Base-by-base conservation (phyloP, 1,284 basidiomycete genomes). In the Leccinum griseonigrum region DNA sequence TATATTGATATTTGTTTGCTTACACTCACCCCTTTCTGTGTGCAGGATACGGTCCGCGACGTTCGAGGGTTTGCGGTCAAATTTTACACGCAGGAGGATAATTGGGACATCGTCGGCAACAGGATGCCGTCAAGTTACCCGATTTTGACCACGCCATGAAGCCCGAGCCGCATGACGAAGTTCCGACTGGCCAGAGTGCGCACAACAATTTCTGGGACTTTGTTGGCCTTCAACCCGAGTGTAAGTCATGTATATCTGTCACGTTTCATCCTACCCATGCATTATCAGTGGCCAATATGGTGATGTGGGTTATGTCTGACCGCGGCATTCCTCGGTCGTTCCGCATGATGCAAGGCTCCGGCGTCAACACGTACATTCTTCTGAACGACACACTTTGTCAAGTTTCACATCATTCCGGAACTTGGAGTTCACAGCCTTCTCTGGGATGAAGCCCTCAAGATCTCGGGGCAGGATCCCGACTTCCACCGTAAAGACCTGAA, bases 181-280 rank as follows among this genome's bases (percentile, higher is more conserved):
- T 90, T 1, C 83, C 83, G 4, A 80, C 82, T 58, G 86, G 83
- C 3, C 87, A 88, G 68, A 76, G 69, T 32, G 87, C 87, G n/a
- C 90, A 91, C 66, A 91, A 94, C 73, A 94, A 92, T 70, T 90
- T 92, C 64, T 94, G 91, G 91, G 92, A 93, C 70, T 92, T 88
- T 67, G 83, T 83, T 22, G 83, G 85, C 51, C 76, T 86, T n/a
- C 83, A 85, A 64, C 81, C 85, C 1, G 85, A 88, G 67, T 80
- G 85, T 81, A 71, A 60, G 82, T 69, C 52, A 28, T 53, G 43
- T 16, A 26, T 56, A 54, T 59, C 31, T 13, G 13, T 43, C 11
- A 4, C 40, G 6, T 1, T 16, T 36, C 46, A 18, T 36, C 16
- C 13, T 28, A 40, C 62, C 69, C 73, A 73, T 31, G 4, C 22